These are phyloP conservation scores for Suhomyces bribrorum DNA, from an alignment of 1,139 yeast species.

Conservation along the genomic window DNA sequence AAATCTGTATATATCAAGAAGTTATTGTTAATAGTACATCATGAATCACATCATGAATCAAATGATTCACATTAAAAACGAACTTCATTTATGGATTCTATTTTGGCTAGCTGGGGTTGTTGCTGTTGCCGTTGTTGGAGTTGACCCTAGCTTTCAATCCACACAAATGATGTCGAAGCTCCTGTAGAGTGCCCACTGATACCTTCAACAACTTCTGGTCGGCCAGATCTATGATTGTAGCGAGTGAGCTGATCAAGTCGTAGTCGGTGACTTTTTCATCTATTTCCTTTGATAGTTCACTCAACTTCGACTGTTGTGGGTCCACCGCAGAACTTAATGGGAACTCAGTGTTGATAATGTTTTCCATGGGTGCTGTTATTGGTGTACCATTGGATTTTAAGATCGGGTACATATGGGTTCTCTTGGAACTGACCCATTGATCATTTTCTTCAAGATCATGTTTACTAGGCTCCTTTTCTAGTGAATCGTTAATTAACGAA, in stretches of 20 bases:
- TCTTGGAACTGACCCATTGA: conserved; percentile 3
- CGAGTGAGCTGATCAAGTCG: conserved; percentile 1
- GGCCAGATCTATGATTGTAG: conserved; percentile 4
- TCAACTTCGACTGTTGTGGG: background rate
- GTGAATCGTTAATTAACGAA: conserved; percentile 1
- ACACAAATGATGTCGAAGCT: conserved; percentile 1
- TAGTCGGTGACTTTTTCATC: conserved; percentile 4
- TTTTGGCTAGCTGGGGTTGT: too few relatives aligned
- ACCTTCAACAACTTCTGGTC: conserved; percentile 3
- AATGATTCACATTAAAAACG: too few relatives aligned
- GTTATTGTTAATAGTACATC: background rate
- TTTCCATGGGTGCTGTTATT: background rate
- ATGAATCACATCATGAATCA: too few relatives aligned
- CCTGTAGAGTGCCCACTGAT: conserved; percentile 1
- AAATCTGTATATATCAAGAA: background rate
- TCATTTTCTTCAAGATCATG: conserved; percentile 1
- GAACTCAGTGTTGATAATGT: background rate
- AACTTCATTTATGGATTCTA: too few relatives aligned
- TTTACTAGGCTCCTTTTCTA: background rate
- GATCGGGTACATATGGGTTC: background rate
- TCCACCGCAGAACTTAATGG: background rate
- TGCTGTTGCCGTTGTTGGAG: too few relatives aligned
- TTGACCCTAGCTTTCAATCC: too few relatives aligned
- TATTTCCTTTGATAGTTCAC: conserved; percentile 2
- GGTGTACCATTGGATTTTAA: conserved; percentile 3